Evolutionary conservation across 2,329 filamentous ascomycete species (phyloP), one percentile per base, ranked within the genome.

Genomic region (Penicillium sp.): DNA sequence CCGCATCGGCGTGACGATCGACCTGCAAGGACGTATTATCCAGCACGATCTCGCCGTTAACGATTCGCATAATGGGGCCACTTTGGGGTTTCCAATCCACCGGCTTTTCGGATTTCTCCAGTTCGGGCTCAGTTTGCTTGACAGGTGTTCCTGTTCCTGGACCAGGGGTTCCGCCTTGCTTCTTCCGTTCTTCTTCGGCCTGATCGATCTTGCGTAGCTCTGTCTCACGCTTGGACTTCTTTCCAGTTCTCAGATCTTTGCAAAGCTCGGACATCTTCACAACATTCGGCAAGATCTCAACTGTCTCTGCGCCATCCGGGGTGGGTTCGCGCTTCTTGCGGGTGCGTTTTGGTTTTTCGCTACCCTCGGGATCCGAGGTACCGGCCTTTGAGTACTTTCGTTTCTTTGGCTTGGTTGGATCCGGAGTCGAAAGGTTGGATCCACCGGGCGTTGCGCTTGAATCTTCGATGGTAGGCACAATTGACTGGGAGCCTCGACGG

Each of bases 181-280:
- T 69, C 57, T 76, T 79, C 55, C 69, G 69, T 57, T 76, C 78
- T 33, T 82, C 78, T 57, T 85, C 83, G 2, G 75, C 79, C 76
- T 81, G 79, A 62, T 88, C 81, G 55, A 86, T 80, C 54, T 78
- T 78, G 9, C 81, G 80, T 73, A 88, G 78, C 61, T 82, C 79
- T 53, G 77, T 80, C 63, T 87, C 85, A 6, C 80, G 78, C 58
- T 80, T 78, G 0, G 85, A 87, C 39, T 80, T 79, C 61, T 80
- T 83, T 45, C 85, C 85, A 0, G 78, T 78, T n/a, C 77, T 74
- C 36, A 78, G 71, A 62, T 83, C 82, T 51, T 77, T 80, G 62
- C 80, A 83, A 2, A 88, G 71, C 45, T 84, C 81, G 33, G 77
- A 80, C 85, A 88, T 87, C 52, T 80, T 84, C 3, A 83, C 76